These are phyloP conservation scores for Polytrichum commune DNA, from an alignment of 225 moss, liverwort and hornwort species.

Conservation along the genomic window DNA sequence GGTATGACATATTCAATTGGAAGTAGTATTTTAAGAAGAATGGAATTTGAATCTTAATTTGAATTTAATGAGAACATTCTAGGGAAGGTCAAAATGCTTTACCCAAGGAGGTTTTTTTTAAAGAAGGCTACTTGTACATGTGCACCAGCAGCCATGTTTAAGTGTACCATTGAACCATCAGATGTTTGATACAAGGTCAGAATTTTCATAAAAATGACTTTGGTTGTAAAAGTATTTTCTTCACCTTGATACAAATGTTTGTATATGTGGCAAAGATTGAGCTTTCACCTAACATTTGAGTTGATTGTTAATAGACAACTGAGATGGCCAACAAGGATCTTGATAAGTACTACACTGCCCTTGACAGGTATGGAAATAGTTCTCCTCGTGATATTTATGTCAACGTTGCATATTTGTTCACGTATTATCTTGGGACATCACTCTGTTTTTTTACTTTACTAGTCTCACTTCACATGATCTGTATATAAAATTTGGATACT, in stretches of 20 bases:
- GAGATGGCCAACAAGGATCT: conserved; percentile 99
- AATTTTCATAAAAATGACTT: no score
- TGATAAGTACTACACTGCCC: conserved; percentile 98
- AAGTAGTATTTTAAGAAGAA: no score
- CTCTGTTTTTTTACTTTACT: no score
- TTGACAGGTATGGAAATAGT: conserved; percentile 65
- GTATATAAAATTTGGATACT: conserved; percentile 13
- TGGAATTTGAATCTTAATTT: no score
- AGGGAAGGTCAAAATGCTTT: no score
- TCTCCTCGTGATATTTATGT: not conserved
- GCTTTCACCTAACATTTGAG: not conserved
- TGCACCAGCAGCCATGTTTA: no score
- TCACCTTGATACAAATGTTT: conserved; percentile 1
- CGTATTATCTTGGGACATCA: no score
- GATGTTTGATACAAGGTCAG: not conserved
- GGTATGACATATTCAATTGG: conserved; percentile 30
- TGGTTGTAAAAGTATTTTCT: not conserved
- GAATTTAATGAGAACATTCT: no score
- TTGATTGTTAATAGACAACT: conserved; percentile 57
- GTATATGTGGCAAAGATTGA: not conserved
- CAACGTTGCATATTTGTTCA: not conserved
- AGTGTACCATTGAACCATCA: not conserved
- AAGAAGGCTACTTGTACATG: no score
- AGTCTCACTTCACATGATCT: not conserved
- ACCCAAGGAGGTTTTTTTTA: no score